Evolutionary conservation across 352 stramenopile genomes (phyloP).

Genomic region (Pythium phragmitis): DNA sequence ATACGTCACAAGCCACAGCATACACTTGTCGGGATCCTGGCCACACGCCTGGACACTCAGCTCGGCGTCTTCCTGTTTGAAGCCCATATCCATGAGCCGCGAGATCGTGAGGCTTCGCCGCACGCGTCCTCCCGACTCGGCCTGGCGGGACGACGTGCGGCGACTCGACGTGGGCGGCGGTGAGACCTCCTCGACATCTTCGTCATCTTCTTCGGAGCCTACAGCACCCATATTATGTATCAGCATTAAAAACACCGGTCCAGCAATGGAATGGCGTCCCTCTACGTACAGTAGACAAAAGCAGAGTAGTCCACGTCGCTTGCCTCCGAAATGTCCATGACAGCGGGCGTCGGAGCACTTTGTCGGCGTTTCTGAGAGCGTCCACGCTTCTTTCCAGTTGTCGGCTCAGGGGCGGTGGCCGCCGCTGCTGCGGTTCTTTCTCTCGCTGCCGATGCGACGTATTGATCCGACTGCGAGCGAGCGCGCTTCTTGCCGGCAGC

Average conservation of each 20-base stretch:
- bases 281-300: conserved; percentile 4
- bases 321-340: conserved; percentile 10
- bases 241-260: background rate
- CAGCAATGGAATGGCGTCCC: background rate
- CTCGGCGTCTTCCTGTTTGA: conserved; percentile 57
- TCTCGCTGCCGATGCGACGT: background rate
- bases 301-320: conserved; percentile 9
- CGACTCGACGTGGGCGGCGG: conserved; percentile 3
- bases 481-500: background rate
- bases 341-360: background rate
- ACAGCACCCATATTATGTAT: background rate
- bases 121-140: conserved; percentile 25
- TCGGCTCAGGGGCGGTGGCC: background rate
- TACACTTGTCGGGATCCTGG: conserved; percentile 65
- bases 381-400: background rate
- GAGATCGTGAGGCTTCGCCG: conserved; percentile 59
- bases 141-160: conserved; percentile 20
- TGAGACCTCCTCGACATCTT: conserved; percentile 13
- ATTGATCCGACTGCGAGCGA: background rate
- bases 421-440: background rate
- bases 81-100: conserved; percentile 61
- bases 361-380: conserved; percentile 1
- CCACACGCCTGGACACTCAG: conserved; percentile 57
- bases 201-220: conserved; percentile 12
- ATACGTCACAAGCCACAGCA: conserved; percentile 80